Conservation (phyloP, 768 basidiomycete genomes). For the Flagelloscypha sp. region DNA sequence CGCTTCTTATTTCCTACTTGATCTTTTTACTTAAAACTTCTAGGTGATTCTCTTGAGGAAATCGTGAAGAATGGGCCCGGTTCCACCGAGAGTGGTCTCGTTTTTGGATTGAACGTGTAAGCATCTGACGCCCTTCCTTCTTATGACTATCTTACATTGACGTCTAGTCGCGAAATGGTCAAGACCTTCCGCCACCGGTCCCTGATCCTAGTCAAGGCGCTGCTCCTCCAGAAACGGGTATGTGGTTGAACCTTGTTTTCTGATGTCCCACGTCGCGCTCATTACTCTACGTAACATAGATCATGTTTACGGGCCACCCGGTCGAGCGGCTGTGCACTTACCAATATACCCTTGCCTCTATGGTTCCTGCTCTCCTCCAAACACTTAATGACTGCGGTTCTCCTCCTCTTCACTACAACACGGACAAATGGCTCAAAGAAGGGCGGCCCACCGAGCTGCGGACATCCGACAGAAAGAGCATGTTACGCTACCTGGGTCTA, state of each 20-base stretch:
- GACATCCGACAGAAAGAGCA: slow-evolving; percentile 85
- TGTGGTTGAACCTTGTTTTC: slow-evolving; percentile 10
- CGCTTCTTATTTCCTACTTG: too few species aligned
- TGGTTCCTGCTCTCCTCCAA: slow-evolving; percentile 90
- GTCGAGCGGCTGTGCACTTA: slow-evolving; percentile 95
- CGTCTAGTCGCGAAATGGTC: slow-evolving; percentile 74
- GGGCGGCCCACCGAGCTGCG: slow-evolving; percentile 67
- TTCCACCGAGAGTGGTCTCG: too few species aligned
- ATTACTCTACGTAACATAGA: slow-evolving; percentile 52
- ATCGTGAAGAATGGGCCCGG: too few species aligned
- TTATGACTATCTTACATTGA: slow-evolving; percentile 5
- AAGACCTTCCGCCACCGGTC: slow-evolving; percentile 91
- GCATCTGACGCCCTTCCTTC: slow-evolving; percentile 14
- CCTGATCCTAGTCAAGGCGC: slow-evolving; percentile 85
- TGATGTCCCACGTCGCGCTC: too few species aligned
- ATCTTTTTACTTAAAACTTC: too few species aligned
- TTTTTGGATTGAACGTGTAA: slow-evolving; percentile 64
- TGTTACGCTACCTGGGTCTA: slow-evolving; percentile 89
- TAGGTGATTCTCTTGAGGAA: too few species aligned
- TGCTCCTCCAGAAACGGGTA: slow-evolving; percentile 91
- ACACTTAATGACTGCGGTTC: slow-evolving; percentile 88
- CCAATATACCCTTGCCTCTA: slow-evolving; percentile 92
- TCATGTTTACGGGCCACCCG: slow-evolving; percentile 95
- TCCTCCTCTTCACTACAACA: slow-evolving; percentile 59
- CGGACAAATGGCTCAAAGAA: slow-evolving; percentile 49